These are phyloP conservation scores for Phoenix roebelenii DNA, from an alignment of 176 grass and related monocot genomes.

Conservation along the genomic window DNA sequence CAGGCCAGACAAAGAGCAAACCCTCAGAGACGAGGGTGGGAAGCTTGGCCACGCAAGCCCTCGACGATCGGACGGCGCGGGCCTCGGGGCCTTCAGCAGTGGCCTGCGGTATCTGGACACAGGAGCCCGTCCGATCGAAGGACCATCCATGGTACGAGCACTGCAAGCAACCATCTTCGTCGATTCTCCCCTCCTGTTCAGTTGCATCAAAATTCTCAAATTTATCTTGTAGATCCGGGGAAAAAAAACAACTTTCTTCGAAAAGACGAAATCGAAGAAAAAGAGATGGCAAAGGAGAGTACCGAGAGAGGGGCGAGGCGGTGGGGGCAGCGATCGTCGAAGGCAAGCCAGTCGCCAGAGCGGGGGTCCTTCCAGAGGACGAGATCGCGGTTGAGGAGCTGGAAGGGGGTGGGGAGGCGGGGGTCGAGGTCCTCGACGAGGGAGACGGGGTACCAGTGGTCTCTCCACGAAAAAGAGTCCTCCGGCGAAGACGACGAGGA, in stretches of 20 bases:
- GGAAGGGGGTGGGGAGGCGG: slow-evolving; percentile 63
- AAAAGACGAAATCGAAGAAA: too few species aligned
- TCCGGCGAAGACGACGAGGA: slow-evolving; percentile 18
- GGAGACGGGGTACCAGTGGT: slow-evolving; percentile 94
- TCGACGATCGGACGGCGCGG: slow-evolving; percentile 39
- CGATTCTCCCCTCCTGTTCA: slow-evolving; percentile 77
- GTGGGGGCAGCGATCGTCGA: slow-evolving; percentile 92
- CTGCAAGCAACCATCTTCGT: slow-evolving; percentile 89
- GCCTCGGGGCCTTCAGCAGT: slow-evolving; percentile 51
- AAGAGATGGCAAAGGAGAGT: background rate
- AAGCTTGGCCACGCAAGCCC: slow-evolving; percentile 67
- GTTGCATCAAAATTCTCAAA: background rate
- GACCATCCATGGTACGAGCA: slow-evolving; percentile 97
- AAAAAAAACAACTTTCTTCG: too few species aligned
- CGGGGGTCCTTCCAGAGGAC: slow-evolving; percentile 91
- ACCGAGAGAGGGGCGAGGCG: slow-evolving; percentile 93
- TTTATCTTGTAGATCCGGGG: background rate
- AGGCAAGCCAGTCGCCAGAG: slow-evolving; percentile 63
- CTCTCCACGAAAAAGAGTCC: slow-evolving; percentile 80
- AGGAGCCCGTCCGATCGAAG: slow-evolving; percentile 62
- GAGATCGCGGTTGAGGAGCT: slow-evolving; percentile 95
- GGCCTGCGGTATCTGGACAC: slow-evolving; percentile 80
- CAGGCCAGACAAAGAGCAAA: slow-evolving; percentile 88
- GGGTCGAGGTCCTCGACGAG: slow-evolving; percentile 93
- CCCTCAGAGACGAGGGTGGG: slow-evolving; percentile 83